A percentile compares a stretch with the other conserved stretches of the same genome.
Conservation (phyloP, 208 protist genomes). For the Tritrichomonas foetus region DNA sequence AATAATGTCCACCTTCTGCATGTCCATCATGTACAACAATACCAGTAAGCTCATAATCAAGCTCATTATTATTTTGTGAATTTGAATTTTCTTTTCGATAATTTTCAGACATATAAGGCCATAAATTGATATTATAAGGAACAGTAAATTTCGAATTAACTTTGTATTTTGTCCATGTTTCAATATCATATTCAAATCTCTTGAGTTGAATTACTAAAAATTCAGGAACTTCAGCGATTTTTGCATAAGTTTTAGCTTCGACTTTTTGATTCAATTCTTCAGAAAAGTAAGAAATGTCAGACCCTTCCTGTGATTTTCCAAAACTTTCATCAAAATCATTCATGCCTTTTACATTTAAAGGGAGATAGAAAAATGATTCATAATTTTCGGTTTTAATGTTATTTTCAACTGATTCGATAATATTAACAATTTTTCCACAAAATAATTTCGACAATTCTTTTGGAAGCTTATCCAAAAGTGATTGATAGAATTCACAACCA, state of each 20-base stretch:
- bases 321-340: neutral
- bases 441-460: neutral
- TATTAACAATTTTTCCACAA: neutral
- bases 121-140: neutral
- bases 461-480: neutral
- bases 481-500: conserved; percentile 8
- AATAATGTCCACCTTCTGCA: neutral
- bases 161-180: conserved; percentile 1
- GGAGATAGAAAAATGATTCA: neutral
- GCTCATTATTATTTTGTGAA: too few species aligned
- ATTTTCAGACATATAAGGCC: too few species aligned
- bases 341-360: neutral
- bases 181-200: neutral
- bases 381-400: neutral
- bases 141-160: neutral
- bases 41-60: neutral
- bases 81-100: too few species aligned
- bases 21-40: neutral
- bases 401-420: neutral
- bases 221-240: neutral
- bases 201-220: neutral
- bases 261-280: too few species aligned
- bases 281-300: neutral
- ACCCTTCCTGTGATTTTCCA: neutral
- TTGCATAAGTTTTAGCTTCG: neutral